Evolutionary conservation across 148 eudicot genomes (phyloP).

Genomic region (Fallopia convolvulus): DNA sequence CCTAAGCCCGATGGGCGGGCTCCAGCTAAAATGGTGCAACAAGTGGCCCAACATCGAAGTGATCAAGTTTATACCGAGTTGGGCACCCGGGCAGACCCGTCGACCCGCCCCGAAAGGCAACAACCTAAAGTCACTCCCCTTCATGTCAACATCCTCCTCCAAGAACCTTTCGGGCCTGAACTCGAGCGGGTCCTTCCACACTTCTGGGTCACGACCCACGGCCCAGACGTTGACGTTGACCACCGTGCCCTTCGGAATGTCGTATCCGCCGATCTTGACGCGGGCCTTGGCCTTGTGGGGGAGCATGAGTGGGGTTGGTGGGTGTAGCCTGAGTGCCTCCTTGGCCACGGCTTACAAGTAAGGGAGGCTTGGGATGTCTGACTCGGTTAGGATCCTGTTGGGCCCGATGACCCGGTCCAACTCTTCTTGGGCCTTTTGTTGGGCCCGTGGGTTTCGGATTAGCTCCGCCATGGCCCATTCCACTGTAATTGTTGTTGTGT

Average conservation of each 20-base stretch:
- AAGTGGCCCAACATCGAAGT: constrained; percentile 23
- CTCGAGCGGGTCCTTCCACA: constrained; percentile 24
- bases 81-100: constrained; percentile 25
- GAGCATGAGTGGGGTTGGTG: constrained; percentile 29
- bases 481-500: constrained; percentile 22
- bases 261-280: constrained; percentile 23
- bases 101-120: constrained; percentile 32
- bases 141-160: constrained; percentile 24
- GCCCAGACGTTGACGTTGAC: constrained; percentile 27
- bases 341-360: constrained; percentile 27
- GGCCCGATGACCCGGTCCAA: constrained; percentile 21
- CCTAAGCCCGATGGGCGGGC: constrained; percentile 14
- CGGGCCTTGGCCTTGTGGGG: constrained; percentile 23
- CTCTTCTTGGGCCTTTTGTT: constrained; percentile 24
- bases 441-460: constrained; percentile 19
- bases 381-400: constrained; percentile 15
- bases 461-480: constrained; percentile 34
- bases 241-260: constrained; percentile 21
- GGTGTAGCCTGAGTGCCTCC: constrained; percentile 27
- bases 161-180: constrained; percentile 31
- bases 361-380: constrained; percentile 22
- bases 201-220: constrained; percentile 21
- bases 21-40: constrained; percentile 24
- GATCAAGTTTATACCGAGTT: constrained; percentile 19
- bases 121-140: constrained; percentile 24